These are phyloP conservation scores for Phycomyces nitens DNA, from an alignment of 192 early-diverging fungal species.

Conservation along the genomic window DNA sequence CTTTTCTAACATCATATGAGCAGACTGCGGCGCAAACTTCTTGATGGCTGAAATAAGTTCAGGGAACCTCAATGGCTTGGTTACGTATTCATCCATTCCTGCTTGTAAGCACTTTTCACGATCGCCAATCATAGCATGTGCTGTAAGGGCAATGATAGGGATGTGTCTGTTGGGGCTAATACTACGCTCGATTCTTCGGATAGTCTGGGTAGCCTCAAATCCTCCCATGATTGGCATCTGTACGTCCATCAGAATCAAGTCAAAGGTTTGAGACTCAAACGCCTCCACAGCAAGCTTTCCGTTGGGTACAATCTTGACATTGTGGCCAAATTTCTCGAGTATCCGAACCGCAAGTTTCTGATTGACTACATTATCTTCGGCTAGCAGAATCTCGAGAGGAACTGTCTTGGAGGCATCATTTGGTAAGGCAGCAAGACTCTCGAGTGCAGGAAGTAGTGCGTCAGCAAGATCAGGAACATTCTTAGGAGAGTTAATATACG, in stretches of 20 bases:
- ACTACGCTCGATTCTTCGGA: conserved; percentile 65
- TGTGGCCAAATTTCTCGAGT: conserved; percentile 71
- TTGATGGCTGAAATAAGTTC: conserved; percentile 68
- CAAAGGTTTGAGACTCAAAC: conserved; percentile 52
- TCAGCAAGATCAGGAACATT: conserved; percentile 58
- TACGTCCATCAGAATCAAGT: conserved; percentile 80
- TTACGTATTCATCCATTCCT: conserved; percentile 80
- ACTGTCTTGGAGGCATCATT: conserved; percentile 57
- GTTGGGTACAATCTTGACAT: conserved; percentile 72
- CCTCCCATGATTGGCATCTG: conserved; percentile 91
- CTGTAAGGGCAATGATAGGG: conserved; percentile 82
- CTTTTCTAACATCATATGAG: conserved; percentile 4
- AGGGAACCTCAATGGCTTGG: conserved; percentile 60
- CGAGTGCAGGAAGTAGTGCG: conserved; percentile 67
- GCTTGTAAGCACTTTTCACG: conserved; percentile 80
- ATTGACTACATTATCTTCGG: conserved; percentile 84
- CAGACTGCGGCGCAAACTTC: conserved; percentile 54
- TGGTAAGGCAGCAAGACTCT: conserved; percentile 57
- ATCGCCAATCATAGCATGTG: conserved; percentile 87
- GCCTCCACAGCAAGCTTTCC: conserved; percentile 75
- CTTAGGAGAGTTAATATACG: conserved; percentile 62
- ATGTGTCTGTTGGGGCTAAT: conserved; percentile 44
- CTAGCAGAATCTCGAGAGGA: conserved; percentile 69
- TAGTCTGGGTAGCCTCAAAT: conserved; percentile 77
- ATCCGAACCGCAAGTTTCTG: conserved; percentile 74